Base-by-base conservation (phyloP, 2,329 filamentous ascomycete genomes). In the Claviceps sp. region DNA sequence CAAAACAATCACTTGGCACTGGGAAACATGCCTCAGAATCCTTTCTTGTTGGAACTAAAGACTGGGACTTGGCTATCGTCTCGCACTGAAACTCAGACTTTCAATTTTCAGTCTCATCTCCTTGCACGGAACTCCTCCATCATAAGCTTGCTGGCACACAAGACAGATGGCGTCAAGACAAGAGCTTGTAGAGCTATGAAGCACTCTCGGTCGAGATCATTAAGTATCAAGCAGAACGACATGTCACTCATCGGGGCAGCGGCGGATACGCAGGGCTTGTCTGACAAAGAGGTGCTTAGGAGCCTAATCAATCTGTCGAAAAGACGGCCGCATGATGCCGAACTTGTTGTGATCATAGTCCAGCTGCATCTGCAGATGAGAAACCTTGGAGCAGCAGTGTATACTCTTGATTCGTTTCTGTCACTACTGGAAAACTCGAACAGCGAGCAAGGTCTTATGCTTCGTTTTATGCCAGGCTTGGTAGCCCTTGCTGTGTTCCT, bases 381-480 rank as follows among this genome's bases (percentile, higher is more conserved):
- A 47, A 89, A 91, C 62, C 75, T 80, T 30, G 83, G 78, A 34
- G 82, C 85, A 4, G 91, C 91, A 4, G 78, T 89, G 39, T 73
- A 76, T n/a, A 73, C 88, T 5, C 73, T 96, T 2, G 85, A 95
- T 63, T 72, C 77, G 1, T 90, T 93, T 63, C 77, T 95, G 52
- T 77, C 77, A 56, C 78, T 78, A 10, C 74, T 95, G 1, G 87
- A 91, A 60, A 68, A 79, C 47, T 80, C 79, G 3, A 73, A 65
- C 5, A 70, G 72, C 0, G 63, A 75, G 2, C 73, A 77, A 16
- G 75, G 84, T 53, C 73, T 81, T 52, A 82, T 89, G 59, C 79
- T 85, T 26, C 84, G 90, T 11, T 93, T 84, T 65, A 84, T 88
- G 26, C 91, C 93, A 0, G 91, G 91, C 2, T 73, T 98, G 1